Conservation (phyloP, 768 basidiomycete genomes). For the Cystobasidiopsis lactophilus region DNA sequence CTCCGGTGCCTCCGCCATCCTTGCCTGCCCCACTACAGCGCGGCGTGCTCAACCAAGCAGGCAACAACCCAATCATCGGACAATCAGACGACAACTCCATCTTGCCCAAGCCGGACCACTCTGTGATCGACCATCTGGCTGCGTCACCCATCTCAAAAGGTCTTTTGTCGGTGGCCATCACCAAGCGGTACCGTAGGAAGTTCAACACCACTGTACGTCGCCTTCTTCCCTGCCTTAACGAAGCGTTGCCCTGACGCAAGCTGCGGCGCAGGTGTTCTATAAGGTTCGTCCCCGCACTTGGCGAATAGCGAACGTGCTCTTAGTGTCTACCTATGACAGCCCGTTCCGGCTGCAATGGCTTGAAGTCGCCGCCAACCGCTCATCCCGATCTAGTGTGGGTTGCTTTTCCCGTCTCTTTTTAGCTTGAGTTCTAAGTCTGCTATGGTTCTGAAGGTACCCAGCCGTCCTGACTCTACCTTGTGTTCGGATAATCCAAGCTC, state of each 20-base stretch:
- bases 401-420: too few relatives aligned
- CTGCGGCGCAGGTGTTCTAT: neutral
- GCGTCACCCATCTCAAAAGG: conserved; percentile 89
- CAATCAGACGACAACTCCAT: conserved; percentile 61
- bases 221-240: too few relatives aligned
- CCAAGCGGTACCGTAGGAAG: conserved; percentile 78
- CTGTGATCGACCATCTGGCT: conserved; percentile 73
- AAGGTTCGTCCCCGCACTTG: too few relatives aligned
- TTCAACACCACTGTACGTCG: conserved; percentile 27
- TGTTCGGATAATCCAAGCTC: too few relatives aligned
- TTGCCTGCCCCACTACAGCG: conserved; percentile 83
- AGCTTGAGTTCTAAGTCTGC: too few relatives aligned
- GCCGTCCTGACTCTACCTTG: too few relatives aligned
- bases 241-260: neutral
- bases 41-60: conserved; percentile 52
- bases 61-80: conserved; percentile 14
- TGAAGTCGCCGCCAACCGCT: too few relatives aligned
- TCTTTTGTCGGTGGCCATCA: conserved; percentile 74
- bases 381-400: too few relatives aligned
- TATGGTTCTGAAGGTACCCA: too few relatives aligned
- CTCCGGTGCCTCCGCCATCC: conserved; percentile 42
- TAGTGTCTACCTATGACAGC: too few relatives aligned
- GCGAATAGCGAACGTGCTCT: too few relatives aligned
- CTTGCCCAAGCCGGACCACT: conserved; percentile 76
- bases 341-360: too few relatives aligned